These are phyloP conservation scores for Amauroascus verrucosus DNA, from an alignment of 2,329 filamentous ascomycete species.

Conservation along the genomic window DNA sequence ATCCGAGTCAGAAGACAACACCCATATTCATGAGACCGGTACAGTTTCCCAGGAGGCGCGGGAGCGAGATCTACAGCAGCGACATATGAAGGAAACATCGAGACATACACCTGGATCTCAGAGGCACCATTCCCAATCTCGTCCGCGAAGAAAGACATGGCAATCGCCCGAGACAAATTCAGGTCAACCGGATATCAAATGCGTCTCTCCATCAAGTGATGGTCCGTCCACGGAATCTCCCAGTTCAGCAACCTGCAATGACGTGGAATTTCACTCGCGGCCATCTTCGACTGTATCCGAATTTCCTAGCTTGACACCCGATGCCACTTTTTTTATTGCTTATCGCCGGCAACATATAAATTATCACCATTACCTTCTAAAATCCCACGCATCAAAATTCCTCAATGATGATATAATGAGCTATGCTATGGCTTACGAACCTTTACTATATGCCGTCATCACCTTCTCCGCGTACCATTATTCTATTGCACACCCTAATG, in stretches of 20 bases:
- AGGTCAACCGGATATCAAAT: conserved; percentile 23
- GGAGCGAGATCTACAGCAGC: background rate
- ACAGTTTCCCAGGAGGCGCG: background rate
- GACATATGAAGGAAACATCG: background rate
- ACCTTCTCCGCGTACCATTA: conserved; percentile 84
- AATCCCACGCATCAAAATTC: conserved; percentile 61
- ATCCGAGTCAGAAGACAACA: conserved; percentile 41
- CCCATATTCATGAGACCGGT: conserved; percentile 29
- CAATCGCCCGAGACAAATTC: conserved; percentile 29
- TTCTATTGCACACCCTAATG: conserved; percentile 58
- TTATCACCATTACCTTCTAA: conserved; percentile 71
- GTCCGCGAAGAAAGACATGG: conserved; percentile 19
- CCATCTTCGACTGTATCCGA: conserved; percentile 17
- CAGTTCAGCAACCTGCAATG: conserved; percentile 21
- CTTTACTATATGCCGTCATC: conserved; percentile 74
- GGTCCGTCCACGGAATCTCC: conserved; percentile 27
- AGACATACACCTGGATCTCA: conserved; percentile 16
- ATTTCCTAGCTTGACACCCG: conserved; percentile 40
- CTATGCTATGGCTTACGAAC: conserved; percentile 64
- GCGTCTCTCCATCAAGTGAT: conserved; percentile 45
- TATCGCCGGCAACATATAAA: conserved; percentile 72
- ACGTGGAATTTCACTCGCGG: background rate
- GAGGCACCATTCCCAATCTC: conserved; percentile 26
- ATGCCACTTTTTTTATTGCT: conserved; percentile 66
- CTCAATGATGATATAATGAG: conserved; percentile 61